Conservation (phyloP, 805 yeast genomes). For the Candida saitoana region DNA sequence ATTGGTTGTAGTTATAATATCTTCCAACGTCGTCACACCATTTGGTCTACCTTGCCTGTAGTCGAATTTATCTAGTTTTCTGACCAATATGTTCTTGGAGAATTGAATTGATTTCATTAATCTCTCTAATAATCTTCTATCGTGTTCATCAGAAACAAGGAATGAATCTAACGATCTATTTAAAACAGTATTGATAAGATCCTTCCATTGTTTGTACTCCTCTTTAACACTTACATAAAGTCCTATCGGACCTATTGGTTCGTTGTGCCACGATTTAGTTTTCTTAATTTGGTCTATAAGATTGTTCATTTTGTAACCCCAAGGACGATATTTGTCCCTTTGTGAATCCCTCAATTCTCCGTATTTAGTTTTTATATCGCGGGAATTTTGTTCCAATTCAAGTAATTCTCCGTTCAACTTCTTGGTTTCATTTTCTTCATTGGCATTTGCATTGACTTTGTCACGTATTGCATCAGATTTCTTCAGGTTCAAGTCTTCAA, state of each 20-base stretch:
- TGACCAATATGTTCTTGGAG: slow-evolving; percentile 42
- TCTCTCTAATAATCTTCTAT: slow-evolving; percentile 37
- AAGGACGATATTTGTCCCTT: slow-evolving; percentile 42
- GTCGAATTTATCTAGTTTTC: slow-evolving; percentile 56
- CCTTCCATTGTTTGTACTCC: slow-evolving; percentile 53
- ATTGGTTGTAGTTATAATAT: slow-evolving; percentile 54
- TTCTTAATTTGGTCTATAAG: slow-evolving; percentile 34
- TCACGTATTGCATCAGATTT: slow-evolving; percentile 14
- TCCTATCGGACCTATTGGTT: slow-evolving; percentile 84
- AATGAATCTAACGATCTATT: slow-evolving; percentile 54
- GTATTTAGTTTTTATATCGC: slow-evolving; percentile 10
- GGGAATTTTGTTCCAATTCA: slow-evolving; percentile 7
- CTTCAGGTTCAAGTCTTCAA: slow-evolving; percentile 20
- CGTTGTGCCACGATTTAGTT: slow-evolving; percentile 28
- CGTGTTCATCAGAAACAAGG: slow-evolving; percentile 62
- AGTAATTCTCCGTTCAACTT: slow-evolving; percentile 22
- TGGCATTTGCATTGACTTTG: slow-evolving; percentile 11
- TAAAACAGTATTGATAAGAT: slow-evolving; percentile 54
- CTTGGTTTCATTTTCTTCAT: slow-evolving; percentile 17
- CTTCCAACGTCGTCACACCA: slow-evolving; percentile 48
- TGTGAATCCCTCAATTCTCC: slow-evolving; percentile 15
- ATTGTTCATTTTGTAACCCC: slow-evolving; percentile 43
- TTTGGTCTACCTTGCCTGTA: slow-evolving; percentile 35
- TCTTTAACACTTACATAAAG: slow-evolving; percentile 50
- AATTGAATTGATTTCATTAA: slow-evolving; percentile 24